Evolutionary conservation across 23 red algal genomes (phyloP), one percentile per base, ranked within the genome.

Genomic region (Gracilaria gracilis): DNA sequence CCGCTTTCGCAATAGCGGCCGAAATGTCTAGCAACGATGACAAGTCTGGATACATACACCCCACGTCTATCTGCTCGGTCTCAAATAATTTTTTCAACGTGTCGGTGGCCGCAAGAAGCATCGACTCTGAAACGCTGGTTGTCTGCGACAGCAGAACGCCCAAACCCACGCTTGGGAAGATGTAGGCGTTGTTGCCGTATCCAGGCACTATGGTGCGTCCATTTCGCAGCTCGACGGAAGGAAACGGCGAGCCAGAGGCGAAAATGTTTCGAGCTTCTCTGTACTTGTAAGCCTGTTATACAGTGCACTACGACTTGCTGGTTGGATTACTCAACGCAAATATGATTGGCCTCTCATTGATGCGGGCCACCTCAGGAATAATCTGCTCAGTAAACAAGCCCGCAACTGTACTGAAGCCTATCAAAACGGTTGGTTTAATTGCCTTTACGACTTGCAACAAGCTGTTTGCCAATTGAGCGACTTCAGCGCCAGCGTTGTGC

Each of bases 321-420:
- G 94, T 96, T 2, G 97, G 97, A 79, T 98, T 98, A 40, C 87
- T 93, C 69, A 98, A 86, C 57, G 97, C 93, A 55, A 98, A 96
- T 35, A 98, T 84, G 36, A 98, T 67, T 37, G 97, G 97, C 9
- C 83, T 73, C 53, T 94, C 23, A 23, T 93, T 86, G 57, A 59
- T 48, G 25, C 58, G 16, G 0, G 83, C 88, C 93, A 98, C 96
- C 70, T 92, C 72, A 14, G 59, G 44, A 67, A 98, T 85, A 15
- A 96, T 57, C 9, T 88, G 71, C 80, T 87, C 59, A 37, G 83
- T 94, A 83, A 98, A 98, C 42, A 90, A 76, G 3, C 90, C 87
- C 38, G 61, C 72, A 44, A 96, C 92, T 76, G 93, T 96, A 79
- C 81, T 89, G 17, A 98, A 87, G 34, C 97, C 97, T 57, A 98